Evolutionary conservation across 2,329 filamentous ascomycete genomes (phyloP), one percentile per base, ranked within the genome.

Genomic region (Aspergillus sp.): DNA sequence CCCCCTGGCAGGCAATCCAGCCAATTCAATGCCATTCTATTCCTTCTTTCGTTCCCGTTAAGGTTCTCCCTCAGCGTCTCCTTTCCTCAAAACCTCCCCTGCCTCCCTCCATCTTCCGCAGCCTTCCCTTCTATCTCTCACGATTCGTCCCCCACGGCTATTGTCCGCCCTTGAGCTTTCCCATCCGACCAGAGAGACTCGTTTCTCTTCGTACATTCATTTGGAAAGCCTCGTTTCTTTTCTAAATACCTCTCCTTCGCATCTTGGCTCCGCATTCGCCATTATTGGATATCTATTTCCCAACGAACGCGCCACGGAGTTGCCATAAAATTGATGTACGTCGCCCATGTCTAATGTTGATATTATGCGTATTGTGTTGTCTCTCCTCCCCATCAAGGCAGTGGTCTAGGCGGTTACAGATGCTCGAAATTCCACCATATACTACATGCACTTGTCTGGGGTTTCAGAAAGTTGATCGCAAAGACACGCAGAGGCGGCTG

Each of bases 191-290:
- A 66, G 73, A 74, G 70, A 62, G 72, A 69, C 67, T 66, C 59
- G 61, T 64, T 60, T 68, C 71, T 74, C 73, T 75, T 71, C 66
- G 60, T 65, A 76, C 74, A 57, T 67, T 76, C 75, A 58, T 76
- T 71, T 61, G 70, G 70, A 69, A 69, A 71, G 66, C 60, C 62
- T 61, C 61, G 59, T 64, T 59, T 64, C 39, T 49, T 52, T 61
- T 53, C 49, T 53, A 41, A 52, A 49, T 48, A 58, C 60, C 64
- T 53, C 64, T 70, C 66, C 57, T 67, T 71, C 60, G 32, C 26
- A 34, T 62, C 32, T 59, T 52, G 42, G 60, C 53, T 56, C 53
- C 39, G 17, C 32, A 20, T 43, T 38, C 52, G 52, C 15, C 52
- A 9, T 44, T 48, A 39, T 52, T 36, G 24, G 44, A 24, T 32